These are phyloP conservation scores for Phoma sp. DNA, from an alignment of 2,329 filamentous ascomycete genomes.

Conservation along the genomic window DNA sequence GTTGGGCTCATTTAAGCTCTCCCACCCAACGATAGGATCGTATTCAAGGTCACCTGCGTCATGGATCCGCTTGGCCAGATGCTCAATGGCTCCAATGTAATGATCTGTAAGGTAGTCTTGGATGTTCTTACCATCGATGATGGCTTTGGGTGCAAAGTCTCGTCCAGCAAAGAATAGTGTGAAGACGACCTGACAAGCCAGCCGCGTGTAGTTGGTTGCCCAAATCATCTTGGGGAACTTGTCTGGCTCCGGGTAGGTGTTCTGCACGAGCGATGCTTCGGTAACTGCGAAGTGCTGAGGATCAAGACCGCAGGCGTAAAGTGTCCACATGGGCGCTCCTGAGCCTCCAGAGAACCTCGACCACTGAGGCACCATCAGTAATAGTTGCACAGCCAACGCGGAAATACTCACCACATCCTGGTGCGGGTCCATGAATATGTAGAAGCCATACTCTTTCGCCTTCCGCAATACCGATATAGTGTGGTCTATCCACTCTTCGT, in stretches of 20 bases:
- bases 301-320: slow-evolving; percentile 92
- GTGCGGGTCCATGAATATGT: slow-evolving; percentile 98
- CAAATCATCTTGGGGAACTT: slow-evolving; percentile 98
- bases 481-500: slow-evolving; percentile 90
- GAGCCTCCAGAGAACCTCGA: slow-evolving; percentile 93
- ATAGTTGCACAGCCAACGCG: not conserved
- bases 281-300: slow-evolving; percentile 84
- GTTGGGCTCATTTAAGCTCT: slow-evolving; percentile 95
- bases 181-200: slow-evolving; percentile 89
- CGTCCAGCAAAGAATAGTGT: slow-evolving; percentile 90
- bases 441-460: slow-evolving; percentile 90
- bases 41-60: slow-evolving; percentile 89
- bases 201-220: slow-evolving; percentile 93
- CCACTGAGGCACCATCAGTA: slow-evolving; percentile 64
- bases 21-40: slow-evolving; percentile 90
- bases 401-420: slow-evolving; percentile 81
- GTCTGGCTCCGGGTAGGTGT: slow-evolving; percentile 84
- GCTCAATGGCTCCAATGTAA: slow-evolving; percentile 78
- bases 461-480: slow-evolving; percentile 84
- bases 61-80: slow-evolving; percentile 82
- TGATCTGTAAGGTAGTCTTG: slow-evolving; percentile 93
- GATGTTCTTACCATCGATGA: slow-evolving; percentile 93
- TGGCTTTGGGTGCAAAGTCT: slow-evolving; percentile 93
- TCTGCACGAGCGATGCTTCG: slow-evolving; percentile 92
- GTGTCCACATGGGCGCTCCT: slow-evolving; percentile 95